These are phyloP conservation scores for Orobanche coerulescens DNA, from an alignment of 257 asterid species.

Conservation along the genomic window DNA sequence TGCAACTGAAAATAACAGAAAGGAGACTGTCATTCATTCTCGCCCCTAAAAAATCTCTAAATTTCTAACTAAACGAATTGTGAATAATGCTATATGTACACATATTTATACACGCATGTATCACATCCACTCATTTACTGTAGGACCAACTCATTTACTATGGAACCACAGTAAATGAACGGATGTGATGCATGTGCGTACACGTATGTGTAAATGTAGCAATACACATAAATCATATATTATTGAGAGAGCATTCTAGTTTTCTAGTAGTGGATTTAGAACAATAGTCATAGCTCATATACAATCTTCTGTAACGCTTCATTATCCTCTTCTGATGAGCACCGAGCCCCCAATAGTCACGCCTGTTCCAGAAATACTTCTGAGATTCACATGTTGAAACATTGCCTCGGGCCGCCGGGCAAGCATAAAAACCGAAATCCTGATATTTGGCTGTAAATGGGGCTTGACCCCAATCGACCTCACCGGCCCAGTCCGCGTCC, in stretches of 20 bases:
- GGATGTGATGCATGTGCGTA: too few relatives aligned
- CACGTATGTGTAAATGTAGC: too few relatives aligned
- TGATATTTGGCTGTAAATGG: constrained; percentile 35
- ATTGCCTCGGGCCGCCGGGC: background rate
- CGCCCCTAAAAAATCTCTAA: too few relatives aligned
- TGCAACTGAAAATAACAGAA: too few relatives aligned
- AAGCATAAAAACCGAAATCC: constrained; percentile 28
- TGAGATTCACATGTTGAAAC: background rate
- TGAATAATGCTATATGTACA: too few relatives aligned
- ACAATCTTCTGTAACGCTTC: background rate
- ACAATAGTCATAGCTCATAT: constrained; percentile 42
- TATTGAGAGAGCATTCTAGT: constrained; percentile 34
- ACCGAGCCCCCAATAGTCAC: constrained; percentile 10
- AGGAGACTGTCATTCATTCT: too few relatives aligned
- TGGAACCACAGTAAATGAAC: too few relatives aligned
- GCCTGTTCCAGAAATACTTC: constrained; percentile 27
- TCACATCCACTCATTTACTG: too few relatives aligned
- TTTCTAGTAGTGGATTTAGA: background rate
- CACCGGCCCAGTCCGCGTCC: constrained; percentile 41
- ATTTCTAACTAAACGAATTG: too few relatives aligned
- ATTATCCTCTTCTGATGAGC: constrained; percentile 16
- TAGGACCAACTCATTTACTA: too few relatives aligned
- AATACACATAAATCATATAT: too few relatives aligned
- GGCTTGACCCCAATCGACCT: constrained; percentile 35
- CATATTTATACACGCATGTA: too few relatives aligned